Evolutionary conservation across 306 rosid genomes (phyloP), one percentile per base, ranked within the genome.

Genomic region (Pterocarpus macrocarpus): DNA sequence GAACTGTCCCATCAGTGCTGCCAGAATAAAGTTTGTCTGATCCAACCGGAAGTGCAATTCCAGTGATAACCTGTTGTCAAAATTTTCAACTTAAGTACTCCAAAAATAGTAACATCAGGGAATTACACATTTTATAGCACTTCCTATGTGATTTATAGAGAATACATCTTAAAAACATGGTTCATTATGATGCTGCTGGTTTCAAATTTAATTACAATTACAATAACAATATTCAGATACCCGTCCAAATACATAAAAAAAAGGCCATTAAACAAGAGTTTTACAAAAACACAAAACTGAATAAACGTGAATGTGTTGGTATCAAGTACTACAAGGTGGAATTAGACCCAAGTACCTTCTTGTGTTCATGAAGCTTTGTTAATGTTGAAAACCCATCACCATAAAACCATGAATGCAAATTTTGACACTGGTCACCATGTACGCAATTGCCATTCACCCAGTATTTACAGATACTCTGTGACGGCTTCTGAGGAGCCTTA

Each of bases 291-390:
- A 64, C 28, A 35, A 5, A 16, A 49, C 38, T 7, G 8, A 28
- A 33, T 33, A 32, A 15, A 8, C 3, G 9, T 34, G 11, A n/a
- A 56, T 4, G 4, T 30, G 5, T 22, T 22, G 35, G 33, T 28
- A 11, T 53, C 22, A 59, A 64, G 63, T 36, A 65, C 8, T 43
- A 12, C 41, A 62, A 5, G 16, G 5, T 3, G 16, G 32, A 13
- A 1, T 28, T 11, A 36, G 36, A 75, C 41, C 6, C 3, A 57
- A 3, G 28, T 71, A 87, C 93, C 89, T 85, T 85, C 43, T 75
- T 78, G 81, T 88, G 89, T 70, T 86, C 87, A 53, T 82, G 87
- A 79, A 88, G 90, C 52, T 83, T 76, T 64, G 90, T 59, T 41
- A 89, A 4, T 2, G 45, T 17, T 22, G 85, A 63, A 34, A 84